Conservation (phyloP, 106 monocot species). For the Narthecium ossifragum region DNA sequence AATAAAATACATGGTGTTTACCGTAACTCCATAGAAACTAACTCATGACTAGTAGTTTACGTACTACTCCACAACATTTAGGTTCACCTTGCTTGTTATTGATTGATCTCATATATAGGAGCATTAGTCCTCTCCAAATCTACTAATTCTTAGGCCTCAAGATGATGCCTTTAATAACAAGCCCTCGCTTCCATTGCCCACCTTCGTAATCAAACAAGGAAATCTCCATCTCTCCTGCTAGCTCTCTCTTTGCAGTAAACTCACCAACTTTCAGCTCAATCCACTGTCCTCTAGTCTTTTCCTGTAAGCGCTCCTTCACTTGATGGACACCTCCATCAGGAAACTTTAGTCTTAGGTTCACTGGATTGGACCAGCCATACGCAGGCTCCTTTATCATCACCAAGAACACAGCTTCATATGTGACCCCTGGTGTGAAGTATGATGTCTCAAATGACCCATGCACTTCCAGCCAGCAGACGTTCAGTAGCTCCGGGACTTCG, state of each 20-base stretch:
- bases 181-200: slow-evolving; percentile 58
- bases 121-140: too few relatives aligned
- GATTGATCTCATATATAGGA: too few relatives aligned
- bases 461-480: slow-evolving; percentile 69
- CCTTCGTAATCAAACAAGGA: slow-evolving; percentile 46
- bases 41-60: too few relatives aligned
- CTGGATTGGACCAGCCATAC: slow-evolving; percentile 39
- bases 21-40: too few relatives aligned
- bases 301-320: slow-evolving; percentile 20
- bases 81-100: too few relatives aligned
- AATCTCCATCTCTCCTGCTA: slow-evolving; percentile 26
- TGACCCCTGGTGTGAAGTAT: slow-evolving; percentile 34
- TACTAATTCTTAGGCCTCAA: slow-evolving; percentile 34
- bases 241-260: slow-evolving; percentile 6
- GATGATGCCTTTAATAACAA: slow-evolving; percentile 33
- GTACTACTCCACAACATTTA: too few relatives aligned
- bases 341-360: slow-evolving; percentile 31
- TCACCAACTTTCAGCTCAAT: slow-evolving; percentile 29
- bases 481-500: slow-evolving; percentile 22
- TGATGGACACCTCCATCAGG: slow-evolving; percentile 8
- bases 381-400: slow-evolving; percentile 31
- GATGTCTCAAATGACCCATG: slow-evolving; percentile 31
- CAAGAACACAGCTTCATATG: slow-evolving; percentile 41
- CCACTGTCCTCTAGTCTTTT: slow-evolving; percentile 28
- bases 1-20: too few relatives aligned